Conservation (phyloP, 495 filamentous ascomycete genomes). For the Friedmanniomyces simplex region DNA sequence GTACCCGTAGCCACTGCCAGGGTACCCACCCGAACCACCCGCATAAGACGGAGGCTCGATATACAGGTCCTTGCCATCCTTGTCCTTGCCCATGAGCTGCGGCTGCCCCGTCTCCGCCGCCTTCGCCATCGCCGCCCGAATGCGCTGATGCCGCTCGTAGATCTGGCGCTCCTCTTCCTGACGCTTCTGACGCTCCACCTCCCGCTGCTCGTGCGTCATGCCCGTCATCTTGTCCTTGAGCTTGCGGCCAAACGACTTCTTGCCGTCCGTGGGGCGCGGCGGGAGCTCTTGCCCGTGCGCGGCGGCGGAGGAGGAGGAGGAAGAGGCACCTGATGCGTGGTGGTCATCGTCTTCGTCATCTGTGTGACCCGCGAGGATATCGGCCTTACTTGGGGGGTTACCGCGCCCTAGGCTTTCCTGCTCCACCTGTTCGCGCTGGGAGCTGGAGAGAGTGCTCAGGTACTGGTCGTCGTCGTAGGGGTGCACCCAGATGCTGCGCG, state of each 20-base stretch:
- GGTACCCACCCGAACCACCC: constrained; percentile 20
- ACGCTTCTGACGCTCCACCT: constrained; percentile 28
- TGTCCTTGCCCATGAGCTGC: constrained; percentile 38
- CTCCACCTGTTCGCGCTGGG: constrained; percentile 33
- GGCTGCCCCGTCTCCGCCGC: constrained; percentile 37
- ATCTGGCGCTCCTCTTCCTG: constrained; percentile 31
- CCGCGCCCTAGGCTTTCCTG: constrained; percentile 24
- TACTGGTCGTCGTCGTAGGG: constrained; percentile 43
- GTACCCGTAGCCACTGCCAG: constrained; percentile 26
- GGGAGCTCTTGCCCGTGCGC: constrained; percentile 11
- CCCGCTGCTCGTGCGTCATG: constrained; percentile 38
- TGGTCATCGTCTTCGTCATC: constrained; percentile 32
- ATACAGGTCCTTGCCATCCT: constrained; percentile 38
- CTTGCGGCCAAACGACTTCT: constrained; percentile 31
- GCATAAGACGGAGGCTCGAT: constrained; percentile 32
- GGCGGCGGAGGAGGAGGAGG: background rate
- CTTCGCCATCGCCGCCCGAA: constrained; percentile 33
- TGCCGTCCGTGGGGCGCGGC: constrained; percentile 14
- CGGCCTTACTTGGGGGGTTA: constrained; percentile 26
- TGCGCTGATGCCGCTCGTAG: constrained; percentile 32
- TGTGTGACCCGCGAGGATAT: constrained; percentile 34
- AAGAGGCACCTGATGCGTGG: constrained; percentile 5
- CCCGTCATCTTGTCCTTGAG: constrained; percentile 40
- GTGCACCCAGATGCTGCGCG: constrained; percentile 41
- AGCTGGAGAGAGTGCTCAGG: constrained; percentile 30